phyloP scores from a whole-genome alignment of 1,284 basidiomycete species.

The Ceratobasidium sp. region DNA sequence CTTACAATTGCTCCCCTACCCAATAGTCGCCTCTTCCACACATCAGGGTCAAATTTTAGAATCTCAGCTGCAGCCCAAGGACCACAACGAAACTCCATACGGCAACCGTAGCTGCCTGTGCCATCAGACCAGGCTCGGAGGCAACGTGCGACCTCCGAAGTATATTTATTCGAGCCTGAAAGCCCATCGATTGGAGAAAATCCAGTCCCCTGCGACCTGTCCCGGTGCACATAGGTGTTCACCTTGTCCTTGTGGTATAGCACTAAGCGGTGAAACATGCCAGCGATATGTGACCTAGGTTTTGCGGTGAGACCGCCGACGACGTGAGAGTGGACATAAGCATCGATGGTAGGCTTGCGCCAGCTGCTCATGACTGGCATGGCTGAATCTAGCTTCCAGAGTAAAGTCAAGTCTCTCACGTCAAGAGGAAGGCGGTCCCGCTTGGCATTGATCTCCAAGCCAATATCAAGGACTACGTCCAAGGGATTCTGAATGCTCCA shows the following conservation, averaged over 20 bases:
- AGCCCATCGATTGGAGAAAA: constrained; percentile 7
- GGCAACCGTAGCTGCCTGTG: background rate
- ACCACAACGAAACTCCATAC: constrained; percentile 8
- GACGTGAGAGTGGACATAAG: constrained; percentile 29
- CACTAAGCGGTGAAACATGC: background rate
- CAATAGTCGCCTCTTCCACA: background rate
- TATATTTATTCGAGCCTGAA: background rate
- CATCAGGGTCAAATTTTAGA: background rate
- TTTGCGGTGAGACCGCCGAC: background rate
- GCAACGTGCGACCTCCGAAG: background rate
- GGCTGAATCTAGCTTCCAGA: constrained; percentile 32
- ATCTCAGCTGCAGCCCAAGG: constrained; percentile 14
- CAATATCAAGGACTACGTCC: constrained; percentile 17
- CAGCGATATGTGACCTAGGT: background rate
- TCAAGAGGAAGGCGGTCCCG: background rate
- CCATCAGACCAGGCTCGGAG: too few relatives aligned
- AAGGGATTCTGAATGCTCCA: constrained; percentile 32
- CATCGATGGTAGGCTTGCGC: background rate
- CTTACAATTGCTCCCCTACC: background rate
- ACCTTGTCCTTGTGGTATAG: constrained; percentile 36
- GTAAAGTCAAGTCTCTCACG: background rate
- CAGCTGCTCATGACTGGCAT: background rate
- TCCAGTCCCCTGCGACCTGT: background rate
- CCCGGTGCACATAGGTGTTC: constrained; percentile 14
- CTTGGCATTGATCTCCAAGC: constrained; percentile 7